Evolutionary conservation across 805 yeast species (phyloP), one percentile per base, ranked within the genome.

Genomic region (Candida tibetensis): DNA sequence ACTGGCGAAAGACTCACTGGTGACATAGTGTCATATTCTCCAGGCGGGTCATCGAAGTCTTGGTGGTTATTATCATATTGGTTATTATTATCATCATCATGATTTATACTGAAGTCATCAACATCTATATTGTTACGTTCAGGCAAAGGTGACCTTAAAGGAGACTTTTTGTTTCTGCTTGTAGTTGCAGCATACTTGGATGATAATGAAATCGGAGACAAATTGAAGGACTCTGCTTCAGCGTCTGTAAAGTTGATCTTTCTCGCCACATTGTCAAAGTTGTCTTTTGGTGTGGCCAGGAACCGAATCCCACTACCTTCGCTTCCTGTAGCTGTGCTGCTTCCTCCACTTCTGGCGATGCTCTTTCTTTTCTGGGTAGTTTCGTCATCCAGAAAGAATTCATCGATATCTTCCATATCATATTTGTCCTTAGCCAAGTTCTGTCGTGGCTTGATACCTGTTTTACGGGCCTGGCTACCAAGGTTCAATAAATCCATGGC

Each of bases 371-470:
- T 17, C 41, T 27, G 7, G 36, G 38, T 38, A 45, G 10, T 47
- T 17, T 59, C 66, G 14, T 74, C 79, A 36, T 79, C 84, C 32
- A 68, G 70, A 37, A 82, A 83, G 55, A 82, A 83, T 39, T 81
- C 88, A 46, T 79, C 81, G 12, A 83, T 53, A 48, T 79, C 83
- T 49, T 83, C 90, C 76, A 82, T 74, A 18, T 82, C 77, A 48
- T 78, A 72, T 34, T 71, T 69, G 54, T 82, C 85, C 47, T 74
- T 71, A 30, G 64, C 63, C 22, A 82, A 60, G 41, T 69, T 65
- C 17, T 60, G 60, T 31, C 64, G 71, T 6, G 76, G 76, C 36
- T 60, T 60, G 13, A 80, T 58, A 5, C 88, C 88, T 0, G 86
- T 81, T 52, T 77, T 81, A n/a, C 90, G 69, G 28, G 88, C 77